phyloP scores from a whole-genome alignment of 2,329 filamentous ascomycete species.

The Alternaria gansuensis region DNA sequence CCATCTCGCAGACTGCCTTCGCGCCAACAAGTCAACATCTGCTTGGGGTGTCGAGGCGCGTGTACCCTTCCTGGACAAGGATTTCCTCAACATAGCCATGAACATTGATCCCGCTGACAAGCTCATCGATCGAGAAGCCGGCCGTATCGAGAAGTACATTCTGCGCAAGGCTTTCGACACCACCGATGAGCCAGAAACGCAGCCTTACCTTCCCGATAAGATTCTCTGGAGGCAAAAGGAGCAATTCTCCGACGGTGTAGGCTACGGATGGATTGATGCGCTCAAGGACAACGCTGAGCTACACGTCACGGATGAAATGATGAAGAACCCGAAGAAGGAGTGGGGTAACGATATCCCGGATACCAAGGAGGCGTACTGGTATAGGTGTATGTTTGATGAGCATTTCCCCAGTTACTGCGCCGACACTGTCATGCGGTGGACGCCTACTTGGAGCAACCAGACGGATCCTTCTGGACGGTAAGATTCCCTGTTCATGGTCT shows the following conservation, averaged over 20 bases:
- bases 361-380: slow-evolving; percentile 98
- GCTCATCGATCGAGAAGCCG: slow-evolving; percentile 79
- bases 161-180: slow-evolving; percentile 98
- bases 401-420: slow-evolving; percentile 94
- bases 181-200: slow-evolving; percentile 77
- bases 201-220: slow-evolving; percentile 91
- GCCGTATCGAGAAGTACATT: slow-evolving; percentile 95
- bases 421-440: slow-evolving; percentile 94
- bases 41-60: slow-evolving; percentile 98
- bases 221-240: slow-evolving; percentile 99
- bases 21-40: slow-evolving; percentile 98
- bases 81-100: slow-evolving; percentile 93
- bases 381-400: slow-evolving; percentile 98
- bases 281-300: slow-evolving; percentile 93
- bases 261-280: slow-evolving; percentile 98
- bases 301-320: slow-evolving; percentile 94
- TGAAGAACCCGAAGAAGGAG: slow-evolving; percentile 97
- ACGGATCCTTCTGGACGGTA: slow-evolving; percentile 92
- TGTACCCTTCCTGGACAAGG: slow-evolving; percentile 96
- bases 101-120: slow-evolving; percentile 93
- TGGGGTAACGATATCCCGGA: slow-evolving; percentile 95
- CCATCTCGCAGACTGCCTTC: slow-evolving; percentile 93
- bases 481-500: slow-evolving; percentile 33
- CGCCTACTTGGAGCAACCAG: slow-evolving; percentile 96
- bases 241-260: slow-evolving; percentile 98